phyloP scores from a whole-genome alignment of 208 protist species.

The Trypanosoma melophagium region DNA sequence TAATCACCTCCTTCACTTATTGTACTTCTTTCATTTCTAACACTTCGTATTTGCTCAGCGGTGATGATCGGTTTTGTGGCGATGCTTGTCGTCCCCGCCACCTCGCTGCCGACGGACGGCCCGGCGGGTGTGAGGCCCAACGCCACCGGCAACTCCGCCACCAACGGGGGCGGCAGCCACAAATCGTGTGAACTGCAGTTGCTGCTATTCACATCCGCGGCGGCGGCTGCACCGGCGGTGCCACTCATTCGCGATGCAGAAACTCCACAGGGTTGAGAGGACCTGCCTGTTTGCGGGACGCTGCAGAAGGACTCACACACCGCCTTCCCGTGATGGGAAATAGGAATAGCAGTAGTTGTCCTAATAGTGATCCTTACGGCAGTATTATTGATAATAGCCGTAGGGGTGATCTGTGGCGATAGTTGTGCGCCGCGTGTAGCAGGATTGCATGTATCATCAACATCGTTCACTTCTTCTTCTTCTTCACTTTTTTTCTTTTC shows the following conservation, averaged over 20 bases:
- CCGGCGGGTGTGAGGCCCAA: not conserved
- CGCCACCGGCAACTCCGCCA: not conserved
- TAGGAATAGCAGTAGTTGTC: too few relatives aligned
- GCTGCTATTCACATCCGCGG: not conserved
- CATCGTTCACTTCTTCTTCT: too few relatives aligned
- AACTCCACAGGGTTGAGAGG: not conserved
- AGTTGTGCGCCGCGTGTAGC: too few relatives aligned
- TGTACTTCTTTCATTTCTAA: too few relatives aligned
- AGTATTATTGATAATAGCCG: too few relatives aligned
- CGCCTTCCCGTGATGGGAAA: not conserved
- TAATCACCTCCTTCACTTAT: not conserved
- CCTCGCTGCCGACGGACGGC: too few relatives aligned
- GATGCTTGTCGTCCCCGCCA: not conserved
- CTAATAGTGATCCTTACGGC: too few relatives aligned
- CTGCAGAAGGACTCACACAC: not conserved
- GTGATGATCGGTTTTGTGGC: not conserved
- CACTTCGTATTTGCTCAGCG: too few relatives aligned
- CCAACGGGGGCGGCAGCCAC: not conserved
- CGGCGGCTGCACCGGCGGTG: not conserved
- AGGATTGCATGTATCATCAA: too few relatives aligned
- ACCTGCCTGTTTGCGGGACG: slow-evolving; percentile 5
- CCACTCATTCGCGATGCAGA: slow-evolving; percentile 1
- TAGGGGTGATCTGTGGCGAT: too few relatives aligned
- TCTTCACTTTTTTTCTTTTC: too few relatives aligned
- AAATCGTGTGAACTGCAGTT: not conserved